Base-by-base conservation (phyloP, 2,329 filamentous ascomycete genomes). In the Colletotrichum gloeosporioides region DNA sequence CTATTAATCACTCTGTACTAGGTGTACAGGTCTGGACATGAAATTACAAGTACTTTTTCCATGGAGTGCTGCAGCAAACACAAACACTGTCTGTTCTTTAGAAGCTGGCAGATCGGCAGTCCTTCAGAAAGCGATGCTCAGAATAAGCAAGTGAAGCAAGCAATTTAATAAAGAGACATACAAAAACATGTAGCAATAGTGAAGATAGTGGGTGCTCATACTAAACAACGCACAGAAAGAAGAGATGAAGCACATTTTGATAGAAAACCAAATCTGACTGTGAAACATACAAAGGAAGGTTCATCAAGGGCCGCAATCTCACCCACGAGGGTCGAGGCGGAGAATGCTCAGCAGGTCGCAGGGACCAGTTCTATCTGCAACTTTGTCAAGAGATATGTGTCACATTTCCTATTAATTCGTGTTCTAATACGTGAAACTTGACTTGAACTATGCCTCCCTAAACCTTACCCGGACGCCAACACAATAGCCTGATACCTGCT, bases 381-480 rank as follows among this genome's bases (percentile, higher is more conserved):
- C 39, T 44, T 44, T 44, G 39, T 44, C 39, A 44, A n/a, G n/a
- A n/a, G 39, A n/a, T 44, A 44, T 18, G 8, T 39, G 36, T 18
- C 55, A 59, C 39, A 39, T 27, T 18, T 64, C 15, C 71, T 70
- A 74, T 27, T 65, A 25, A 71, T 68, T 57, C 64, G 15, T 64
- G 18, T 71, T 64, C 29, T 55, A 71, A 39, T 36, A 36, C 69
- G 39, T 22, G 55, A 63, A 36, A 29, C 39, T 44, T 44, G 66
- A 27, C 18, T 75, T 39, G 29, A 22, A 66, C 75, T 71, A 75
- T 25, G 39, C 57, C 72, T 71, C 55, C 75, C 53, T 55, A 68
- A 63, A 75, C 75, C 75, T 77, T 77, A 77, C 75, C 75, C 75
- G 67, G 75, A 75, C 71, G 63, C 71, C 75, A n/a, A 32, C 32